phyloP scores from a whole-genome alignment of 2,329 filamentous ascomycete genomes.

The Fusarium praegraminearum region DNA sequence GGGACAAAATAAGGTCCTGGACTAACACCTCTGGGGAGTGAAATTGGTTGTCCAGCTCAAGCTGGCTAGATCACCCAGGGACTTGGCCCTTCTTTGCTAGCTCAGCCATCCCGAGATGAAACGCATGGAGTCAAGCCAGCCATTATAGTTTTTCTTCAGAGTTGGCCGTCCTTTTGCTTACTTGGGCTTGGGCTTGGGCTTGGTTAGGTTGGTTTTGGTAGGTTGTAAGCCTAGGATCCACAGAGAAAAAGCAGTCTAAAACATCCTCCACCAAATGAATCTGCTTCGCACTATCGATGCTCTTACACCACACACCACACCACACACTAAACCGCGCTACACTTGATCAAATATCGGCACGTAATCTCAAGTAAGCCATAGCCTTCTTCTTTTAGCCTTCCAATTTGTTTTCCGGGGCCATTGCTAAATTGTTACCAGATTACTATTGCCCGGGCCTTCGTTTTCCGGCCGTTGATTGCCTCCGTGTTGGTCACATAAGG shows the following conservation, averaged over 20 bases:
- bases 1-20: slow-evolving; percentile 15
- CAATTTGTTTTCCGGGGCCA: slow-evolving; percentile 22
- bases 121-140: slow-evolving; percentile 1
- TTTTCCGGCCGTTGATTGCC: slow-evolving; percentile 17
- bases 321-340: slow-evolving; percentile 16
- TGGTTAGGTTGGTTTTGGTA: slow-evolving; percentile 12
- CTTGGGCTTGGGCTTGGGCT: neutral
- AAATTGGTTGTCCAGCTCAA: neutral
- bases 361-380: slow-evolving; percentile 25
- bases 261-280: slow-evolving; percentile 33
- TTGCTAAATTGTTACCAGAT: slow-evolving; percentile 12
- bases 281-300: slow-evolving; percentile 23
- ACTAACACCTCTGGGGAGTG: slow-evolving; percentile 1
- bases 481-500: slow-evolving; percentile 6
- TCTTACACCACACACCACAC: slow-evolving; percentile 20
- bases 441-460: slow-evolving; percentile 7
- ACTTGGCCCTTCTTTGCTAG: slow-evolving; percentile 18
- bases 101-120: slow-evolving; percentile 20
- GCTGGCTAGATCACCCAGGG: slow-evolving; percentile 4
- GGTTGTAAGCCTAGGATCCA: slow-evolving; percentile 20
- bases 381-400: slow-evolving; percentile 9
- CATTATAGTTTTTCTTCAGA: neutral
- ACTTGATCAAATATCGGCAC: slow-evolving; percentile 28
- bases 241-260: slow-evolving; percentile 30
- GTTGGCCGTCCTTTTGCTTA: neutral